These are phyloP conservation scores for Annulohypoxylon stygium DNA, from an alignment of 495 filamentous ascomycete genomes.

Conservation along the genomic window DNA sequence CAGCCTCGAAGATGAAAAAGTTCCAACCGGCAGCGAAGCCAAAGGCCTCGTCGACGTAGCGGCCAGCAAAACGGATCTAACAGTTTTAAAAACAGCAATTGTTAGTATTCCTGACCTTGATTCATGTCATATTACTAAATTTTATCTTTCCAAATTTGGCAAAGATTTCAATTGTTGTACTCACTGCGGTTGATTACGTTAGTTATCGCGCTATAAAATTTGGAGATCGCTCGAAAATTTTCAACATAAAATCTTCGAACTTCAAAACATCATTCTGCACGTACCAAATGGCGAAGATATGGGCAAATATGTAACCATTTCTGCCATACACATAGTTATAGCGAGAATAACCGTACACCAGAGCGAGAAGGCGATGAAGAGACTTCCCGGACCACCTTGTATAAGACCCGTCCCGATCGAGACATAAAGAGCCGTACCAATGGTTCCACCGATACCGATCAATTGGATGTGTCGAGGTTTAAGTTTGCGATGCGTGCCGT, in stretches of 20 bases:
- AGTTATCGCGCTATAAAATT: background rate
- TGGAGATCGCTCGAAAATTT: background rate
- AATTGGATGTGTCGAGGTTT: conserved; percentile 66
- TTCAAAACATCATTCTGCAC: background rate
- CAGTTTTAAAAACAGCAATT: background rate
- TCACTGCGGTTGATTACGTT: background rate
- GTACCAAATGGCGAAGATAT: conserved; percentile 74
- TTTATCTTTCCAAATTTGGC: background rate
- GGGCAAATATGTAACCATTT: conserved; percentile 81
- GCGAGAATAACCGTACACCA: conserved; percentile 71
- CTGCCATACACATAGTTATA: conserved; percentile 72
- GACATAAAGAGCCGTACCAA: conserved; percentile 80
- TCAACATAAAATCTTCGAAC: background rate
- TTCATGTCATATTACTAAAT: background rate
- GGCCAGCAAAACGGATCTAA: conserved; percentile 75
- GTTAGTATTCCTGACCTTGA: background rate
- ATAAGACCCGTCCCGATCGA: conserved; percentile 75
- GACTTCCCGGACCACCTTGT: conserved; percentile 78
- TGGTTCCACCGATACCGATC: conserved; percentile 66
- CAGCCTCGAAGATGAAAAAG: conserved; percentile 72
- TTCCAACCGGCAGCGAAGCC: conserved; percentile 76
- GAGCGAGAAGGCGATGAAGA: conserved; percentile 82
- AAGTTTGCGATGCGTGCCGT: conserved; percentile 57
- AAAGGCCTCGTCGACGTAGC: conserved; percentile 75
- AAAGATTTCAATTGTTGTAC: background rate